A percentile compares a stretch with the other conserved stretches of the same genome.
Conservation (phyloP, 1,139 yeast genomes). For the Spathaspora jeffriesii region DNA sequence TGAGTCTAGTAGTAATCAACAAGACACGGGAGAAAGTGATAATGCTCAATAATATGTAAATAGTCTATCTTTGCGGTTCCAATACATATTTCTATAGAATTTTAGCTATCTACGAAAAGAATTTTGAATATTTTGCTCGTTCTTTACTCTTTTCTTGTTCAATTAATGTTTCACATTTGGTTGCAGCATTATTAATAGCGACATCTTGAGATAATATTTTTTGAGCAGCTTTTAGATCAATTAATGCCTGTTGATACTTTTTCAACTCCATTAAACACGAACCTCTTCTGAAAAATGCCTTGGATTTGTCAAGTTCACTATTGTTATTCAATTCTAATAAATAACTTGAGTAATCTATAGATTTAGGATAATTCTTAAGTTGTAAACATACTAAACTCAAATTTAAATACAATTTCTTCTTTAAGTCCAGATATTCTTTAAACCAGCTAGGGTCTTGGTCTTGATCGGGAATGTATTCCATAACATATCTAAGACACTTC, state of each 20-base stretch:
- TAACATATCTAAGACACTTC: conserved; percentile 65
- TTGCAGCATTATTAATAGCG: conserved; percentile 45
- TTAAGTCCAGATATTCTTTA: conserved; percentile 51
- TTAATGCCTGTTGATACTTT: conserved; percentile 50
- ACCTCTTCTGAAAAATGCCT: conserved; percentile 65
- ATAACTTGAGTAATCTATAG: conserved; percentile 55
- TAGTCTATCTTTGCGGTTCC: background rate
- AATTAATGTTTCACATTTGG: conserved; percentile 35
- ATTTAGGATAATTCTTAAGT: conserved; percentile 40
- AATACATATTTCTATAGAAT: background rate
- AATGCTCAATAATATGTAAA: background rate
- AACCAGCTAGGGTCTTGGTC: conserved; percentile 61
- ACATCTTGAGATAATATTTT: conserved; percentile 50
- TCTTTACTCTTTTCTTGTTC: conserved; percentile 48
- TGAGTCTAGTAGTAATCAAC: background rate
- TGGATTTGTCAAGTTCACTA: conserved; percentile 50
- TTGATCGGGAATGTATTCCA: conserved; percentile 70
- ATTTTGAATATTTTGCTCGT: conserved; percentile 57
- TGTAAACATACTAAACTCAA: conserved; percentile 55
- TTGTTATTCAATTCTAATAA: conserved; percentile 50
- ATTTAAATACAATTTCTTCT: conserved; percentile 63
- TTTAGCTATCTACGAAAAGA: conserved; percentile 30
- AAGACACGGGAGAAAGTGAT: too few relatives aligned
- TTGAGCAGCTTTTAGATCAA: conserved; percentile 45
- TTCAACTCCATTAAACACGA: conserved; percentile 43